phyloP scores from a whole-genome alignment of 768 basidiomycete genomes.

The Leccinum variicolor region DNA sequence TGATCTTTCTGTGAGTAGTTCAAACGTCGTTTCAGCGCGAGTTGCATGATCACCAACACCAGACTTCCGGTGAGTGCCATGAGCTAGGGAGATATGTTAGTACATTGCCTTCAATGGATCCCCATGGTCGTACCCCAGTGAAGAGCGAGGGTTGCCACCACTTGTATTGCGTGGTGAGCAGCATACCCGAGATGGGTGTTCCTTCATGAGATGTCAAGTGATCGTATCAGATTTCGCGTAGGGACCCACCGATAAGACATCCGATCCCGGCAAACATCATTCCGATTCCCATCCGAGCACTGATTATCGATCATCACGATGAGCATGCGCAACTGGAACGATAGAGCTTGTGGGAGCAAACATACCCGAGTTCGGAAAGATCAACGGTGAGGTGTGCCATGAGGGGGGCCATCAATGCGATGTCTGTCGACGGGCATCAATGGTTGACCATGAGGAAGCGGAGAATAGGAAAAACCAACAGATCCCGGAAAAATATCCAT shows the following conservation, averaged over 20 bases:
- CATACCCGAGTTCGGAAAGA: slow-evolving; percentile 47
- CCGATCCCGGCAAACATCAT: slow-evolving; percentile 13
- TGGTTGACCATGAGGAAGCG: background rate
- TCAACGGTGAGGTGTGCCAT: slow-evolving; percentile 13
- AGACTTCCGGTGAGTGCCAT: slow-evolving; percentile 3
- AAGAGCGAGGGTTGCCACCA: slow-evolving; percentile 60
- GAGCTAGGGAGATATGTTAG: slow-evolving; percentile 7
- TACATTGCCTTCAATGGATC: too few relatives aligned
- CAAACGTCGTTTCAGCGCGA: slow-evolving; percentile 3
- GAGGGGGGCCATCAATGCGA: slow-evolving; percentile 39
- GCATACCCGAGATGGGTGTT: slow-evolving; percentile 52
- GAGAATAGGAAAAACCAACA: slow-evolving; percentile 21
- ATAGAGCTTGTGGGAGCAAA: background rate
- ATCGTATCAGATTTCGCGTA: background rate
- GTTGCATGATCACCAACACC: slow-evolving; percentile 6
- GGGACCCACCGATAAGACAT: slow-evolving; percentile 20
- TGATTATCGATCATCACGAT: background rate
- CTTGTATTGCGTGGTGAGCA: slow-evolving; percentile 46
- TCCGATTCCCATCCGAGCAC: background rate
- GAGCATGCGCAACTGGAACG: background rate
- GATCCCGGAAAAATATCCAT: slow-evolving; percentile 46
- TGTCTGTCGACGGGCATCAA: slow-evolving; percentile 20
- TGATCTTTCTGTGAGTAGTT: background rate
- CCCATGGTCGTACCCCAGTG: slow-evolving; percentile 33
- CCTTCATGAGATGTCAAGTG: slow-evolving; percentile 28